Percentiles rank a stretch among this genome's conserved stretches.
phyloP scores from a whole-genome alignment of 352 stramenopile genomes.

The Phytophthora meadii region DNA sequence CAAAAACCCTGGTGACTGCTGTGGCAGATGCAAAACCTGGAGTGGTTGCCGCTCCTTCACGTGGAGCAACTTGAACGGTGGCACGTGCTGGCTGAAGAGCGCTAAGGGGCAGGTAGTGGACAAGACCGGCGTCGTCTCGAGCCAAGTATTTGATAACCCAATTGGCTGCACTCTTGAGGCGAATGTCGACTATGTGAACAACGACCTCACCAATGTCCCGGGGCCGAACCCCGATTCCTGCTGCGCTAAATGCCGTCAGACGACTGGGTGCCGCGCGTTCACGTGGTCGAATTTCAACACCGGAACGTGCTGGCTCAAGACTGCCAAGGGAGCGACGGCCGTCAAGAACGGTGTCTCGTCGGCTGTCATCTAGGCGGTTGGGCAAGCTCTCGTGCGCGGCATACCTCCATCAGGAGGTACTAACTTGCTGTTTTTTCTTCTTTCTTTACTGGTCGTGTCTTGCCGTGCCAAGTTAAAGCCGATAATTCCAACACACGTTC shows the following conservation, averaged over 20 bases:
- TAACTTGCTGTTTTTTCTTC: neutral
- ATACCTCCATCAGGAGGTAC: neutral
- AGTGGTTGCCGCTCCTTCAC: constrained; percentile 41
- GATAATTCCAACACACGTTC: too few relatives aligned
- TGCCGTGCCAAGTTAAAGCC: constrained; percentile 2
- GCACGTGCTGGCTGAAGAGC: constrained; percentile 54
- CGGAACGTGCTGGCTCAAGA: constrained; percentile 39
- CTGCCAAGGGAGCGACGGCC: constrained; percentile 24
- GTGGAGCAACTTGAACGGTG: constrained; percentile 47
- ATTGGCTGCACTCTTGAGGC: constrained; percentile 26
- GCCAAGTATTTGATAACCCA: constrained; percentile 25
- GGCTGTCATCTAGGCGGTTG: constrained; percentile 21
- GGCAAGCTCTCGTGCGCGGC: constrained; percentile 9
- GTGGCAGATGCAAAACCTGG: constrained; percentile 42
- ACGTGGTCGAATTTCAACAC: constrained; percentile 33
- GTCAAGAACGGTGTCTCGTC: constrained; percentile 36
- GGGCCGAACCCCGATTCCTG: constrained; percentile 26
- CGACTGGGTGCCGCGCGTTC: constrained; percentile 33
- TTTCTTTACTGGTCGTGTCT: neutral
- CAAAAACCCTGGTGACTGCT: constrained; percentile 25
- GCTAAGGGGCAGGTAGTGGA: constrained; percentile 14
- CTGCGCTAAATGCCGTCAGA: constrained; percentile 30
- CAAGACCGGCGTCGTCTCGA: constrained; percentile 33
- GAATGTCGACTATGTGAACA: constrained; percentile 36
- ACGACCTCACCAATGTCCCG: constrained; percentile 38